Evolutionary conservation across 192 early-diverging fungal species (phyloP), one percentile per base, ranked within the genome.

Genomic region (Rhizophagus sp.): DNA sequence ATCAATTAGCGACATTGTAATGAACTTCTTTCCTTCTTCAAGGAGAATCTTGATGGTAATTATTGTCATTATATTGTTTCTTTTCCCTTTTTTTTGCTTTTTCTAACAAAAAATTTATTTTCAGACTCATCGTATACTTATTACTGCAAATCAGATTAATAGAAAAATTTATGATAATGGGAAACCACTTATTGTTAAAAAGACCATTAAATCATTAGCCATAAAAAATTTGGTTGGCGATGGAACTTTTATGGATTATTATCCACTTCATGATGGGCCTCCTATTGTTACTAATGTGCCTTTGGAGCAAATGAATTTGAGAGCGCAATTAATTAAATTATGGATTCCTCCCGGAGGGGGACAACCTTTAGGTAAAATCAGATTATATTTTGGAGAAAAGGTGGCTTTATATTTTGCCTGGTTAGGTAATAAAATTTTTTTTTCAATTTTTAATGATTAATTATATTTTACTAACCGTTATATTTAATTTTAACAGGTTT

Each of bases 361-460:
- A 2, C 88, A 89, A 62, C 88, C 88, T 8, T 36, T 89, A 24
- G 79, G 83, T 10, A 83, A 88, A 19, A 85, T 89, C 30, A 81
- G 88, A 39, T 75, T 79, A 30, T 93, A 93, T 77, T 93, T 89
- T 78, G 92, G 92, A 19, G 92, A 93, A 80, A 84, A 88, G 70
- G 84, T 90, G 63, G 91, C 88, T 11, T 84, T 90, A 1, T 93
- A 92, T 62, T 92, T 93, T 83, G 89, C 91, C 17, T 93, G 90
- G 88, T 80, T 92, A 44, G 88, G 88, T 76, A 78, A 70, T 67
- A 41, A 25, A 34, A 13, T 66, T 34, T 34, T 27, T 81, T 41
- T 8, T 41, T 41, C 7, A 41, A 84, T 5, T 0, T 19, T 57
- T 57, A 4, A 19, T 57, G 3, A 17, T 22, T 57, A 12, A 19